Evolutionary conservation across 345 rosid genomes (phyloP), one percentile per base, ranked within the genome.

Genomic region (Salix udensis): DNA sequence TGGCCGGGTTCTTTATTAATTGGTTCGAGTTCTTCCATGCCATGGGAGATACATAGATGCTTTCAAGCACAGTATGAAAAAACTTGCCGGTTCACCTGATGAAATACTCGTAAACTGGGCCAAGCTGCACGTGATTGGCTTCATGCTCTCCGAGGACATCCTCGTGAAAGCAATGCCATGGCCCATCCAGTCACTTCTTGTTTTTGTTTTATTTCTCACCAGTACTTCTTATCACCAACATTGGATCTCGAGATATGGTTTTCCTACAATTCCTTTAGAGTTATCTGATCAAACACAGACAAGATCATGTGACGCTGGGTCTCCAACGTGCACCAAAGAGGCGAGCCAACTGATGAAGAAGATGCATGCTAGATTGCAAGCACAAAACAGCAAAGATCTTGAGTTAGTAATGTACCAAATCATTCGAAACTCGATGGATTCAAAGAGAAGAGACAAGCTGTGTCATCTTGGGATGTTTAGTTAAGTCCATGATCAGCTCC

Each of bases 231-330:
- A 36, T 34, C 64, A 31, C 26, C 23, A 67, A 21, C 72, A 84
- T 74, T 70, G 82, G 79, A 81, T 81, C 81, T n/a, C 73, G 67
- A 76, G 79, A 75, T 53, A 61, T 28, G 50, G 14, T 65, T 13
- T 13, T 65, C 37, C 24, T 52, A 52, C 6, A 58, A 6, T 68
- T 55, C 46, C 46, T 31, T 39, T 64, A 67, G 24, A 4, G 30
- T 31, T 50, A 62, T 15, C 28, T 68, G 46, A 26, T n/a, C 53
- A 62, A n/a, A 62, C 50, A 50, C 26, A 68, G 81, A 78, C 80
- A 81, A 69, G 3, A 73, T 39, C 78, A 81, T 76, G 79, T 76
- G 81, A 82, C 19, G 52, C 66, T 24, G 62, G 64, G 58, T 73
- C 61, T 58, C 65, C 71, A 36, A 39, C 39, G 18, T 12, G 46